phyloP scores from a whole-genome alignment of 139 green algal species.

The Eudorina sp. region DNA sequence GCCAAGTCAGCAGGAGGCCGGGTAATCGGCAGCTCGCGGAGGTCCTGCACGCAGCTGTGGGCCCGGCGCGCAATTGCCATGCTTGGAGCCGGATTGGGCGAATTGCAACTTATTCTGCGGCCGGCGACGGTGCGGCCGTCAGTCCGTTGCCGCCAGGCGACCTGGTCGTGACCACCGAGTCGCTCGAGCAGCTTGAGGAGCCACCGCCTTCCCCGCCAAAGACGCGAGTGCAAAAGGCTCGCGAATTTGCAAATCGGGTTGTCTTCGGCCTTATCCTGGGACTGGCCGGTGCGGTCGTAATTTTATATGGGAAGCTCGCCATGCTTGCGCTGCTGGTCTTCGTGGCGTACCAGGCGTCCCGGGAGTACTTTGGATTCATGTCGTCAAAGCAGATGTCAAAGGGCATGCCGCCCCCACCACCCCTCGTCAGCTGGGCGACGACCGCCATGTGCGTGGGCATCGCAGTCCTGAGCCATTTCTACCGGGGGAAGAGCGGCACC shows the following conservation, averaged over 20 bases:
- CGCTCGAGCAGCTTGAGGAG: background rate
- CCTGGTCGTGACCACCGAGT: background rate
- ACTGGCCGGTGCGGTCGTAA: constrained; percentile 67
- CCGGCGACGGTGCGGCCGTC: constrained; percentile 5
- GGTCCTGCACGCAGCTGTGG: background rate
- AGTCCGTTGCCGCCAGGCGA: constrained; percentile 3
- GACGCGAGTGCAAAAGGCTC: constrained; percentile 20
- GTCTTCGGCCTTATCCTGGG: constrained; percentile 77
- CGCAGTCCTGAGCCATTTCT: constrained; percentile 65
- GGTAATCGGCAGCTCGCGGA: background rate
- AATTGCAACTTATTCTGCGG: background rate
- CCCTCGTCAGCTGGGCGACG: constrained; percentile 70
- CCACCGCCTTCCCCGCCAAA: background rate
- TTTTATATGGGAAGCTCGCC: constrained; percentile 71
- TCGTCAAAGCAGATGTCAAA: constrained; percentile 72
- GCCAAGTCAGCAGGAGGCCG: constrained; percentile 15
- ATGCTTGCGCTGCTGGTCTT: constrained; percentile 71
- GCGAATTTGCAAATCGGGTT: constrained; percentile 69
- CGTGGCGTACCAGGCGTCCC: constrained; percentile 79
- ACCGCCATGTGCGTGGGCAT: constrained; percentile 83
- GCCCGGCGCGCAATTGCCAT: background rate
- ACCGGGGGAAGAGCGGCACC: constrained; percentile 55
- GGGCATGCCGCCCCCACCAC: constrained; percentile 78
- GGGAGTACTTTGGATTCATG: constrained; percentile 81
- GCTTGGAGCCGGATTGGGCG: background rate